Percentiles rank a stretch among this genome's conserved stretches.
Conservation (phyloP, 768 basidiomycete genomes). For the Lentinus brumalis region DNA sequence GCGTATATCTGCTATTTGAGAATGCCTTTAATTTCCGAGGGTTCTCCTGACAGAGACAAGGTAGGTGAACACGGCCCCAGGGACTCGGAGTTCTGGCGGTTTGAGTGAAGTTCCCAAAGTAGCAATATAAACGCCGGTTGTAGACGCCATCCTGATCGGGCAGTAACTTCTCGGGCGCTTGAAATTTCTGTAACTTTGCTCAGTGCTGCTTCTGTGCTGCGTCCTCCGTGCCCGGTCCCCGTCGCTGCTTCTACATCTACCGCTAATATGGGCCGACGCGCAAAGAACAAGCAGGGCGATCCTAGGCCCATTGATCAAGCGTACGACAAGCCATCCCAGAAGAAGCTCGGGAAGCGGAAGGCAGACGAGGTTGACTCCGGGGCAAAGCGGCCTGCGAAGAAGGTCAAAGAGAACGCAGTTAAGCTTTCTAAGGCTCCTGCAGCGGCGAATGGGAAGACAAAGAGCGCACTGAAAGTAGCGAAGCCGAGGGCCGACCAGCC, state of each 20-base stretch:
- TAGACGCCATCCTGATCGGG: conserved; percentile 3
- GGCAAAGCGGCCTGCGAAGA: conserved; percentile 28
- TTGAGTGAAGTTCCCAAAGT: not conserved
- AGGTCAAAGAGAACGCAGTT: conserved; percentile 26
- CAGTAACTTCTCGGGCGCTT: conserved; percentile 5
- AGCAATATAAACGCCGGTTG: conserved; percentile 1
- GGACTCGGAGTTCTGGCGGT: too few species aligned
- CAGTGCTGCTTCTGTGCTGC: not conserved
- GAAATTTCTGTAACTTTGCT: conserved; percentile 18
- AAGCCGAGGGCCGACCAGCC: conserved; percentile 19
- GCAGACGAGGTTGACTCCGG: conserved; percentile 41
- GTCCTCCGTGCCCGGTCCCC: not conserved
- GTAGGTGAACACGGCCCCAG: too few species aligned
- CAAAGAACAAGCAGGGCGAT: conserved; percentile 81
- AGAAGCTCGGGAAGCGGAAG: conserved; percentile 77
- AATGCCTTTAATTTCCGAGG: too few species aligned
- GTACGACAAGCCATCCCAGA: conserved; percentile 42
- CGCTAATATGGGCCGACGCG: conserved; percentile 73
- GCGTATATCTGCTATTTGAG: too few species aligned
- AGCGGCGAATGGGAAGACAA: conserved; percentile 19
- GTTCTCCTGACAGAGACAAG: too few species aligned
- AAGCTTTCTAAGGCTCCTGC: conserved; percentile 11
- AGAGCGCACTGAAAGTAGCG: conserved; percentile 10
- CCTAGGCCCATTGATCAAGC: conserved; percentile 57
- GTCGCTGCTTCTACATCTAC: not conserved